A percentile compares a stretch with the other conserved stretches of the same genome.
These are phyloP conservation scores for Whalleya microplaca DNA, from an alignment of 2,329 filamentous ascomycete species.

Conservation along the genomic window DNA sequence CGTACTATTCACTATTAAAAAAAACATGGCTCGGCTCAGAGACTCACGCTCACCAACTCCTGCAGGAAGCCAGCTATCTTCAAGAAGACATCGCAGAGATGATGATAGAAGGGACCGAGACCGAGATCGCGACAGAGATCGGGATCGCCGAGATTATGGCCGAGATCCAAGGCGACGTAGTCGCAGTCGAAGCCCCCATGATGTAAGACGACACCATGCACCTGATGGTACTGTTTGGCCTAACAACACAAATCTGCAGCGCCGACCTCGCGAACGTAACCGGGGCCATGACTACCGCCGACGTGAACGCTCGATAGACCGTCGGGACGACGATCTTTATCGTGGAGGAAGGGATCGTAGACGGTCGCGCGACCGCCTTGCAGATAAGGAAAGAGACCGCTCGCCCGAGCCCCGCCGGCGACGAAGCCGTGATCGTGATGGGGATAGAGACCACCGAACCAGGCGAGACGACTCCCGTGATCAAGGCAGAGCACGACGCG, in stretches of 20 bases:
- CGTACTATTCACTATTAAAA: conserved; percentile 35
- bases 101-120: conserved; percentile 61
- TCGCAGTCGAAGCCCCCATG: conserved; percentile 63
- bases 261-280: conserved; percentile 58
- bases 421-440: conserved; percentile 63
- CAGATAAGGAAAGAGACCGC: conserved; percentile 56
- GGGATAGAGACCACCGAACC: conserved; percentile 62
- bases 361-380: conserved; percentile 64
- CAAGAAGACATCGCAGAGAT: conserved; percentile 68
- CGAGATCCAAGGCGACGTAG: conserved; percentile 50
- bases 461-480: conserved; percentile 78
- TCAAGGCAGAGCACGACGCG: conserved; percentile 64
- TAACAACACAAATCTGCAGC: conserved; percentile 51
- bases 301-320: conserved; percentile 71
- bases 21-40: conserved; percentile 64
- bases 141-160: conserved; percentile 54
- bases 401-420: conserved; percentile 61
- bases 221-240: conserved; percentile 35
- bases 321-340: conserved; percentile 65
- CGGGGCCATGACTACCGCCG: conserved; percentile 63
- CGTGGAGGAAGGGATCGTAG: conserved; percentile 62
- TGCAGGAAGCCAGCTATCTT: conserved; percentile 81
- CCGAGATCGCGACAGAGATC: conserved; percentile 46
- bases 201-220: conserved; percentile 53
- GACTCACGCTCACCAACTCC: conserved; percentile 88